Conservation (phyloP, 352 stramenopile genomes). For the Globisporangium lucens region DNA sequence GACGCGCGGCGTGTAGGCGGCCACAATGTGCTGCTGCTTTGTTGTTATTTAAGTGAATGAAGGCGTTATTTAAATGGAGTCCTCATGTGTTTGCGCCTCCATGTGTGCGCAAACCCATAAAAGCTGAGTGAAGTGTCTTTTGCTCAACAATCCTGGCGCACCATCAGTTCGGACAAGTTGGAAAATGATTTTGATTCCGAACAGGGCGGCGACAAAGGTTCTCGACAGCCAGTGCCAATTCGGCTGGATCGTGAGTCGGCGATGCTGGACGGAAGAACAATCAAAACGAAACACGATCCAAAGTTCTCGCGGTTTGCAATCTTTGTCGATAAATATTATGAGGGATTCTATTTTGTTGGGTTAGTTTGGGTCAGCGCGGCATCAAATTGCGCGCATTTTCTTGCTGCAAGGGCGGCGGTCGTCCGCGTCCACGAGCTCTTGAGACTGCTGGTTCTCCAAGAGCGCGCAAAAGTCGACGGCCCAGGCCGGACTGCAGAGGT, state of each 20-base stretch:
- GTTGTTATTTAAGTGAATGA: constrained; percentile 17
- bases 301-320: neutral
- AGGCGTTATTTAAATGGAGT: constrained; percentile 7
- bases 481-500: constrained; percentile 6
- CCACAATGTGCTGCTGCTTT: neutral
- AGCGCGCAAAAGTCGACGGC: constrained; percentile 11
- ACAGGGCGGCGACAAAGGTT: too few species aligned
- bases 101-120: too few species aligned
- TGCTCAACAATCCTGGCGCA: too few species aligned
- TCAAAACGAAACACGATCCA: neutral
- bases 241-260: too few species aligned
- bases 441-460: neutral
- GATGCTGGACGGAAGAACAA: neutral
- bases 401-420: neutral
- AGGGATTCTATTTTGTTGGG: neutral
- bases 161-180: too few species aligned
- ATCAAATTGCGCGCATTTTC: constrained; percentile 1
- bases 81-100: neutral
- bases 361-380: neutral
- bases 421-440: neutral
- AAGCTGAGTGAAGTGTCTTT: too few species aligned
- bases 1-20: neutral
- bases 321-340: constrained; percentile 5
- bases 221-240: too few species aligned
- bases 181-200: too few species aligned